Percentiles rank a stretch among this genome's conserved stretches.
These are phyloP conservation scores for Chlorociboria aeruginascens DNA, from an alignment of 495 filamentous ascomycete species.

Conservation along the genomic window DNA sequence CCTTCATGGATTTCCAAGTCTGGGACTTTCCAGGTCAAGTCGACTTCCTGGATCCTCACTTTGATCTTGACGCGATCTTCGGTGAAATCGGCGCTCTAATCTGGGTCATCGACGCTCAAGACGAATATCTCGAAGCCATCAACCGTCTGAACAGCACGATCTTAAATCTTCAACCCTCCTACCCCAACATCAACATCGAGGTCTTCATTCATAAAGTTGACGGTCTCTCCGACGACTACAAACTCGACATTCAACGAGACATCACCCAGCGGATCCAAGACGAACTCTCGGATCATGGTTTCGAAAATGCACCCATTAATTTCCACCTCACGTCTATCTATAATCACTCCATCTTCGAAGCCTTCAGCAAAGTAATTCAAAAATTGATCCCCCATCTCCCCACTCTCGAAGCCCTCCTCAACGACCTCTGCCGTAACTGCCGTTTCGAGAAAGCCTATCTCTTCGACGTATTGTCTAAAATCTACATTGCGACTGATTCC, in stretches of 20 bases:
- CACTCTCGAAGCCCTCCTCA: slow-evolving; percentile 82
- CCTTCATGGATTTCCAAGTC: slow-evolving; percentile 97
- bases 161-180: slow-evolving; percentile 70
- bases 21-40: slow-evolving; percentile 96
- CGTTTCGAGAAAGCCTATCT: slow-evolving; percentile 95
- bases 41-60: slow-evolving; percentile 70
- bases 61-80: slow-evolving; percentile 89
- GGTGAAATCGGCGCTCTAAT: slow-evolving; percentile 86
- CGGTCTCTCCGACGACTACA: slow-evolving; percentile 87
- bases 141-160: slow-evolving; percentile 78
- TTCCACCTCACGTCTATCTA: slow-evolving; percentile 96
- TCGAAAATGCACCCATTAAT: slow-evolving; percentile 82
- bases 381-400: slow-evolving; percentile 89
- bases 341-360: slow-evolving; percentile 96
- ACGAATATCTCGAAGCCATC: slow-evolving; percentile 88
- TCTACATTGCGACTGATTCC: slow-evolving; percentile 94
- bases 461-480: slow-evolving; percentile 93
- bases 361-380: slow-evolving; percentile 95
- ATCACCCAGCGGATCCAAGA: slow-evolving; percentile 95
- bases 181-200: slow-evolving; percentile 87
- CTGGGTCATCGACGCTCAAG: slow-evolving; percentile 97
- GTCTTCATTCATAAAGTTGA: slow-evolving; percentile 99
- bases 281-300: slow-evolving; percentile 81
- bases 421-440: slow-evolving; percentile 77
- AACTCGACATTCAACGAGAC: slow-evolving; percentile 84